Evolutionary conservation across 2,329 filamentous ascomycete species (phyloP), one percentile per base, ranked within the genome.

Genomic region (Neonectria faginata): DNA sequence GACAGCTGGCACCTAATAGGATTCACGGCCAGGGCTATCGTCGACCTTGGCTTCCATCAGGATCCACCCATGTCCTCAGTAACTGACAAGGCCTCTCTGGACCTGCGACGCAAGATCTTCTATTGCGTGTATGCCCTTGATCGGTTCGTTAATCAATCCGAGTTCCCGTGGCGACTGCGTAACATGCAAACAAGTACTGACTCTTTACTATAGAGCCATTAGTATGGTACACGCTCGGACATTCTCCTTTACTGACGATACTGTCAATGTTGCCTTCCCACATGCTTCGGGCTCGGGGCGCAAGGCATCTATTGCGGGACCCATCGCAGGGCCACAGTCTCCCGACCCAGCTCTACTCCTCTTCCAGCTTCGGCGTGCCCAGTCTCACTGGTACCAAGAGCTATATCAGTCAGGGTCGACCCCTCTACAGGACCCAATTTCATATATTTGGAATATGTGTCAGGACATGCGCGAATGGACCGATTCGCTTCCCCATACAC

Each of bases 1-100:
- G 94, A 97, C 74, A 93, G 91, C 72, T 98, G 96, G 94, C 94
- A 96, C 68, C 80, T 97, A 66, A 92, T 97, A 60, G 96, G 95
- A 7, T 94, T 96, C 76, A 94, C 95, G 7, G 92, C 92, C 44
- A 89, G 95, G 62, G 92, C 94, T 6, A 89, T 95, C 74, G 87
- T 97, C 22, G 96, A 99, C 79, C 82, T 97, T 31, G 96, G 96
- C 8, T 89, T 97, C 62, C 96, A 98, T 78, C 95, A 97, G 79
- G 95, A 98, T 70, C 93, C 94, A 3, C 91, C 92, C 0, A 85
- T 87, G 61, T 89, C 91, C 66, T 86, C 91, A 16, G 81, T 88
- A 29, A 85, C 90, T 11, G 89, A 93, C 62, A 90, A 89, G 70
- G 82, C 87, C 3, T 88, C 89, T 50, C 81, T 97, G 12, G 92